phyloP scores from a whole-genome alignment of 202 grass and related monocot genomes.

The Saccharum hybrid region DNA sequence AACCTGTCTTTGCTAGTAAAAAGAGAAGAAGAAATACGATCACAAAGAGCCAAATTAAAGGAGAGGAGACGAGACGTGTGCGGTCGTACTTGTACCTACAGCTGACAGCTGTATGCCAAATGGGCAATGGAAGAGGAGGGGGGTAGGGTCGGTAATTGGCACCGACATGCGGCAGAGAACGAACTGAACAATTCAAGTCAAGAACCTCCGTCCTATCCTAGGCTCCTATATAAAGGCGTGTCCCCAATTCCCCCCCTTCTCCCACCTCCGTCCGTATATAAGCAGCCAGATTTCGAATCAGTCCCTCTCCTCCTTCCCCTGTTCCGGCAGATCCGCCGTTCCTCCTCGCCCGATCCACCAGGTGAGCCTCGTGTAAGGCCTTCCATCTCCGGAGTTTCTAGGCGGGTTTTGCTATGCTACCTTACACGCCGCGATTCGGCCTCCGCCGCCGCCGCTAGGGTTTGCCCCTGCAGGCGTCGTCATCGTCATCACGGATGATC shows the following conservation, averaged over 20 bases:
- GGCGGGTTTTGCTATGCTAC: neutral
- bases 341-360: neutral
- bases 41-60: neutral
- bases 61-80: too few species aligned
- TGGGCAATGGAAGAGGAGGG: too few species aligned
- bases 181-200: neutral
- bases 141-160: conserved; percentile 13
- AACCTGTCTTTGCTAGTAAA: too few species aligned
- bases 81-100: too few species aligned
- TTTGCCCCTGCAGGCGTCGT: neutral
- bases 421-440: neutral
- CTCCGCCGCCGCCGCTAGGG: neutral
- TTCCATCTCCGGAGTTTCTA: neutral
- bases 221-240: too few species aligned
- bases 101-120: too few species aligned
- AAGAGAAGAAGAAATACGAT: neutral
- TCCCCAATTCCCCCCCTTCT: too few species aligned
- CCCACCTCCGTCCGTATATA: conserved; percentile 40
- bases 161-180: neutral
- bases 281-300: conserved; percentile 41
- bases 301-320: neutral
- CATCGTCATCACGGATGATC: neutral
- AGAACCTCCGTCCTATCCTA: too few species aligned
- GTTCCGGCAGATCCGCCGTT: conserved; percentile 7
- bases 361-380: conserved; percentile 5